Conservation (phyloP, 129 eudicot genomes). For the Pittosporum tobira region DNA sequence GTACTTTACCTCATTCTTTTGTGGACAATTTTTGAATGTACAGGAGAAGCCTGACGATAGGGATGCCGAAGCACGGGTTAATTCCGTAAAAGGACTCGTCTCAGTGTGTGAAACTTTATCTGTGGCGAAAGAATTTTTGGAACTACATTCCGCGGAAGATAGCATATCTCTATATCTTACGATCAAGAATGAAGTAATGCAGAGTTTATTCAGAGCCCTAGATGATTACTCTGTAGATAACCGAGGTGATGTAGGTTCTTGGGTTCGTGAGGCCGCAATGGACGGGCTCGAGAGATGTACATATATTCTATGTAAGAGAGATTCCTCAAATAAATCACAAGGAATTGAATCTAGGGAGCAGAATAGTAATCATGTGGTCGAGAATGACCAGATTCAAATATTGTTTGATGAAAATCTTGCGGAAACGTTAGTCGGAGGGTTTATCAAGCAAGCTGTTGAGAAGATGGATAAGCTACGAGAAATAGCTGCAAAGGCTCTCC, state of each 20-base stretch:
- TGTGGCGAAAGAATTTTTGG: conserved; percentile 24
- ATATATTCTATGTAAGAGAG: conserved; percentile 55
- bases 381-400: conserved; percentile 15
- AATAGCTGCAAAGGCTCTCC: conserved; percentile 75
- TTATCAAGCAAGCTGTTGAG: conserved; percentile 86
- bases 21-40: conserved; percentile 6
- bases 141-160: conserved; percentile 31
- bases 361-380: conserved; percentile 2
- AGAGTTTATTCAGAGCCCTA: conserved; percentile 63
- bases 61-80: conserved; percentile 94
- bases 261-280: conserved; percentile 98
- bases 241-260: conserved; percentile 98
- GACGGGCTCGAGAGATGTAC: conserved; percentile 80
- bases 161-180: conserved; percentile 27
- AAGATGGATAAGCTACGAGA: conserved; percentile 95
- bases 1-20: no score
- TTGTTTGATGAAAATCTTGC: conserved; percentile 67
- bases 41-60: conserved; percentile 93
- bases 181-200: conserved; percentile 74
- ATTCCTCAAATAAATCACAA: conserved; percentile 18
- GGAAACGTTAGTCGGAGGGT: conserved; percentile 56
- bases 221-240: conserved; percentile 96
- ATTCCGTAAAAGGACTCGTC: conserved; percentile 83
- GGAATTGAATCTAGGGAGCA: conserved; percentile 15
- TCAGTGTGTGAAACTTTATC: conserved; percentile 76